phyloP scores from a whole-genome alignment of 1,284 basidiomycete genomes.

The Veloboletus limbatus region DNA sequence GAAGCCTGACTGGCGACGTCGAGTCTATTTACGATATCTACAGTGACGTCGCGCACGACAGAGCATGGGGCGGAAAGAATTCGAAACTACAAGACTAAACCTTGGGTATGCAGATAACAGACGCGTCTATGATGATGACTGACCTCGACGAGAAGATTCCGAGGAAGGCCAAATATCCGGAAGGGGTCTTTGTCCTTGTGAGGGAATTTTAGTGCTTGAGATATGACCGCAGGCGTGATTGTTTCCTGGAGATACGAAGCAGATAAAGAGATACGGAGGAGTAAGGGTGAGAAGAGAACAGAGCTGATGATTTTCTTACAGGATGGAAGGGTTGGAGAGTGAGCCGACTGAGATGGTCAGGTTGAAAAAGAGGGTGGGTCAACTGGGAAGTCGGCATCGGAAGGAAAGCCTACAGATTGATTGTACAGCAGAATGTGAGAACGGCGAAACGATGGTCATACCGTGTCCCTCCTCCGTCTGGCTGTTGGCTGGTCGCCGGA shows the following conservation, averaged over 20 bases:
- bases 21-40: conserved; percentile 49
- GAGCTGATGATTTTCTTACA: conserved; percentile 12
- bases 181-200: conserved; percentile 48
- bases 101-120: not conserved
- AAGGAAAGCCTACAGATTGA: conserved; percentile 26
- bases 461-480: conserved; percentile 29
- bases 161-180: conserved; percentile 63
- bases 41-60: conserved; percentile 63
- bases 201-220: conserved; percentile 34
- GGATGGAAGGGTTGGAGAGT: conserved; percentile 43
- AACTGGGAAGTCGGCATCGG: conserved; percentile 35
- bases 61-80: conserved; percentile 63
- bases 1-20: conserved; percentile 47
- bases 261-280: not conserved
- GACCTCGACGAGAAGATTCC: conserved; percentile 63
- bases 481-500: conserved; percentile 22
- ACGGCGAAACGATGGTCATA: not conserved
- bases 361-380: conserved; percentile 59
- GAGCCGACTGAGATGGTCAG: conserved; percentile 50
- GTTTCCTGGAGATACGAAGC: conserved; percentile 23
- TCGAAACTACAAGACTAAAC: conserved; percentile 49
- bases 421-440: conserved; percentile 2
- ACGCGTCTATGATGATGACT: conserved; percentile 27
- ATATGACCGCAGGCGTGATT: conserved; percentile 27
- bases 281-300: not conserved